Percentiles rank a stretch among this genome's conserved stretches.
phyloP scores from a whole-genome alignment of 139 green algal genomes.

The Astrephomene gubernaculifera region DNA sequence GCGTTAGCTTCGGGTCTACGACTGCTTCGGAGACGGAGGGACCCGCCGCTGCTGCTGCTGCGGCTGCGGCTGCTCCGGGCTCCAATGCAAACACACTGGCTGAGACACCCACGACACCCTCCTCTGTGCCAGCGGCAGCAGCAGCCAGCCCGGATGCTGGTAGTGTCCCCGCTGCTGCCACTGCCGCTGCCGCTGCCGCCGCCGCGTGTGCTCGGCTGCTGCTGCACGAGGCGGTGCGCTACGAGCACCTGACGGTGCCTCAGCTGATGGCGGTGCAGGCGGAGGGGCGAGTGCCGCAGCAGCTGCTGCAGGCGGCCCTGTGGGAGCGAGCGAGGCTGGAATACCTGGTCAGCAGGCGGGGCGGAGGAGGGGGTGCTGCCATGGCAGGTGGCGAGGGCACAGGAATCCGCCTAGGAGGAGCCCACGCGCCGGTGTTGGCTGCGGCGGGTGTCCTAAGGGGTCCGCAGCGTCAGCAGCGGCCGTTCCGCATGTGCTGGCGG shows the following conservation, averaged over 20 bases:
- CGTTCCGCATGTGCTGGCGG: conserved; percentile 37
- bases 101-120: too few species aligned
- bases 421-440: neutral
- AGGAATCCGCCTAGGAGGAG: too few species aligned
- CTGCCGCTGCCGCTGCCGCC: neutral
- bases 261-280: conserved; percentile 20
- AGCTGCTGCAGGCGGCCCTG: conserved; percentile 3
- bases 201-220: neutral
- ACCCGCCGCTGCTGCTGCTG: too few species aligned
- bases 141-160: too few species aligned
- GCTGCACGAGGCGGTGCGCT: conserved; percentile 12
- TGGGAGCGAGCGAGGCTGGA: conserved; percentile 25
- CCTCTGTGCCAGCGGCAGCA: too few species aligned
- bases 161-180: neutral
- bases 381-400: too few species aligned
- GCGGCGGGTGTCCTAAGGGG: neutral
- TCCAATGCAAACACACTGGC: too few species aligned
- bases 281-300: neutral
- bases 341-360: neutral
- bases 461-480: neutral
- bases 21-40: too few species aligned
- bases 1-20: too few species aligned
- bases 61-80: too few species aligned
- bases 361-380: neutral
- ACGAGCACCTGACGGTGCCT: conserved; percentile 25